Percentiles rank a stretch among this genome's conserved stretches.
These are phyloP conservation scores for Protomyces inundatus DNA, from an alignment of 1,139 yeast species.

Conservation along the genomic window DNA sequence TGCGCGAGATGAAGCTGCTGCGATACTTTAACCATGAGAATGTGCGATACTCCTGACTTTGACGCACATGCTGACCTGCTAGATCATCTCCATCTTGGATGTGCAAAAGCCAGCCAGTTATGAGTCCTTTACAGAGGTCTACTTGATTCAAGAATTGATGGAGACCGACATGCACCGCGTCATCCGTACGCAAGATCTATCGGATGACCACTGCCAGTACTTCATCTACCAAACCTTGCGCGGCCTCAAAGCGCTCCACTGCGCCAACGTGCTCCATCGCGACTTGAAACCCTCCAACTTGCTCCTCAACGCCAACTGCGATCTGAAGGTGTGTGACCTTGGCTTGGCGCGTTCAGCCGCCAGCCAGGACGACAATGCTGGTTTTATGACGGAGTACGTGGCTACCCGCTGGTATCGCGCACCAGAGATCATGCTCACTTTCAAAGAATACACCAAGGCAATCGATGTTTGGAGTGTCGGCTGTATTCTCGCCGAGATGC, in stretches of 20 bases:
- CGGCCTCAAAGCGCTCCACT: constrained; percentile 84
- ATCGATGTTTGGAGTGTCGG: constrained; percentile 98
- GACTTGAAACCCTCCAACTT: constrained; percentile 89
- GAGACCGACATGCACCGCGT: constrained; percentile 92
- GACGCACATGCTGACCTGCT: neutral
- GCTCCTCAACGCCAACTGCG: constrained; percentile 84
- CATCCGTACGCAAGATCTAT: constrained; percentile 72
- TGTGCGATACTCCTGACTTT: constrained; percentile 31
- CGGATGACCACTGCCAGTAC: constrained; percentile 91
- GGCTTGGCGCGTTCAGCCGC: constrained; percentile 73
- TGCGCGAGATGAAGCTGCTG: constrained; percentile 80
- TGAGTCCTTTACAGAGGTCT: constrained; percentile 77
- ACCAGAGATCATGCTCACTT: constrained; percentile 93
- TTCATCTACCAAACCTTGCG: constrained; percentile 85
- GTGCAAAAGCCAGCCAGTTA: constrained; percentile 78
- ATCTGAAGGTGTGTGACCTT: constrained; percentile 88
- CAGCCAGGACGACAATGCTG: constrained; percentile 55
- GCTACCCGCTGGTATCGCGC: constrained; percentile 98
- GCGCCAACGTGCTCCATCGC: constrained; percentile 85
- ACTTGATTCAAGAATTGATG: constrained; percentile 90
- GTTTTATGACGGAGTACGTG: constrained; percentile 90
- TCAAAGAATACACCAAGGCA: constrained; percentile 88
- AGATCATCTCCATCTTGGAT: constrained; percentile 77
- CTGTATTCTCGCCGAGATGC: constrained; percentile 89
- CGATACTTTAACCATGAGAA: constrained; percentile 89